Evolutionary conservation across 1,139 yeast species (phyloP).

Genomic region (Scheffersomyces lignicola): DNA sequence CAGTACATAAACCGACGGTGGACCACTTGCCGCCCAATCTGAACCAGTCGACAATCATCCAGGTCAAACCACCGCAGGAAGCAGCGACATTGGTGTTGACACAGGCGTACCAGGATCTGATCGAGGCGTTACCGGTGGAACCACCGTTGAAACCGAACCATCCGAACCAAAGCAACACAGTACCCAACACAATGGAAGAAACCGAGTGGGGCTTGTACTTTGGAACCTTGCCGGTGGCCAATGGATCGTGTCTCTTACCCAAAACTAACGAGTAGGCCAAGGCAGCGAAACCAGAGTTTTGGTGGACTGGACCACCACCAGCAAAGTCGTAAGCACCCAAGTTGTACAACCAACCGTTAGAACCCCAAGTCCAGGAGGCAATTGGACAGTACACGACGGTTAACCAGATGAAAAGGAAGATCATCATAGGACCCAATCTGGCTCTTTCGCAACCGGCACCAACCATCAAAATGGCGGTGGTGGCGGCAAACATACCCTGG

Average conservation of each 20-base stretch:
- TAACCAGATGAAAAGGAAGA: slow-evolving; percentile 88
- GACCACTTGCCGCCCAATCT: slow-evolving; percentile 93
- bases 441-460: slow-evolving; percentile 99
- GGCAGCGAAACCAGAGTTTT: slow-evolving; percentile 92
- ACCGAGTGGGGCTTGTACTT: slow-evolving; percentile 92
- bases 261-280: slow-evolving; percentile 86
- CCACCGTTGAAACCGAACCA: slow-evolving; percentile 99
- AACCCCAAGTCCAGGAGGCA: slow-evolving; percentile 98
- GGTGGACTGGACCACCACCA: slow-evolving; percentile 98
- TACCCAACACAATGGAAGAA: slow-evolving; percentile 87
- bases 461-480: slow-evolving; percentile 87
- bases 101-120: slow-evolving; percentile 92
- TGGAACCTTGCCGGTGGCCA: slow-evolving; percentile 69
- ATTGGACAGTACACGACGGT: slow-evolving; percentile 94
- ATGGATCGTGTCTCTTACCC: slow-evolving; percentile 89
- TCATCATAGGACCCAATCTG: slow-evolving; percentile 94
- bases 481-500: slow-evolving; percentile 96
- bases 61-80: slow-evolving; percentile 84
- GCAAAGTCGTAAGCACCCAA: slow-evolving; percentile 93
- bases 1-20: slow-evolving; percentile 89
- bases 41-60: slow-evolving; percentile 91
- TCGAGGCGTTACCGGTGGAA: slow-evolving; percentile 86
- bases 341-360: slow-evolving; percentile 79
- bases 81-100: slow-evolving; percentile 94
- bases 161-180: slow-evolving; percentile 94